phyloP scores from a whole-genome alignment of 169 alveolate genomes.

The Plasmodium sp. region DNA sequence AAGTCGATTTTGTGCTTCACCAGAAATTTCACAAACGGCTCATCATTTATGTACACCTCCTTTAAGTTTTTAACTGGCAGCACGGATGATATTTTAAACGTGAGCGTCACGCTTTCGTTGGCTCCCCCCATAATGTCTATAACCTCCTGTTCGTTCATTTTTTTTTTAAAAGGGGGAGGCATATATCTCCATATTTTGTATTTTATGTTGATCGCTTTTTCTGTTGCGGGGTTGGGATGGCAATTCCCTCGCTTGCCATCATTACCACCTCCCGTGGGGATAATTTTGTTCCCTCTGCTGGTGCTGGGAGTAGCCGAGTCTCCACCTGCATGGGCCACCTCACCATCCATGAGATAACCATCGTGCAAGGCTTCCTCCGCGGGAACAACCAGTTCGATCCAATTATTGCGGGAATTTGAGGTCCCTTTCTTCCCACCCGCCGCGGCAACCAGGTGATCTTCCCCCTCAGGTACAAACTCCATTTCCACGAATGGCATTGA shows the following conservation, averaged over 20 bases:
- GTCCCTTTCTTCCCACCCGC: not conserved
- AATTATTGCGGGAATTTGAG: not conserved
- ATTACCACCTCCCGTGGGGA: not conserved
- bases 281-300: not conserved
- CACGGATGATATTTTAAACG: slow-evolving; percentile 23
- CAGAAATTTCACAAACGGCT: slow-evolving; percentile 43
- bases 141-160: not conserved
- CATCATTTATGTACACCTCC: slow-evolving; percentile 58
- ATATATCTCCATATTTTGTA: slow-evolving; percentile 64
- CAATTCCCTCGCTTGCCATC: not conserved
- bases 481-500: slow-evolving; percentile 42
- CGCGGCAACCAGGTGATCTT: not conserved
- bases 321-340: not conserved
- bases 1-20: slow-evolving; percentile 54
- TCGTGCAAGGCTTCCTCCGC: not conserved
- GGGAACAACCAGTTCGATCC: not conserved
- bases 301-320: not conserved
- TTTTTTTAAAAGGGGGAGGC: slow-evolving; percentile 65
- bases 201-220: slow-evolving; percentile 29
- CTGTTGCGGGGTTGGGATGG: not conserved
- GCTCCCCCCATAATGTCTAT: not conserved
- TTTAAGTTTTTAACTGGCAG: slow-evolving; percentile 52
- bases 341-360: not conserved
- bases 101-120: slow-evolving; percentile 13
- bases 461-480: not conserved